These are phyloP conservation scores for Neocallimastix lanati DNA, from an alignment of 192 early-diverging fungal species.

Conservation along the genomic window DNA sequence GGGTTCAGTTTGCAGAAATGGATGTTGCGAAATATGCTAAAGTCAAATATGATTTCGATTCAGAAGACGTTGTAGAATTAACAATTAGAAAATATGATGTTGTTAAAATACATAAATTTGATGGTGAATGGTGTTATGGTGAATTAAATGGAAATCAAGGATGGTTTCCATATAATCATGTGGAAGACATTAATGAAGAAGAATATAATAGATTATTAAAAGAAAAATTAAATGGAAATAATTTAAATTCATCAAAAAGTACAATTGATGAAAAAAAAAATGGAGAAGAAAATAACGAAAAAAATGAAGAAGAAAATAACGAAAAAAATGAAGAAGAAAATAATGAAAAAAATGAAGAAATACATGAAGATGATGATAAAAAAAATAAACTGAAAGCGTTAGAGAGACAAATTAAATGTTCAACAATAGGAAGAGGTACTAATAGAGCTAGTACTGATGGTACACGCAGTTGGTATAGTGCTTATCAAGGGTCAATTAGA, in stretches of 20 bases:
- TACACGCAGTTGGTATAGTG: neutral
- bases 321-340: neutral
- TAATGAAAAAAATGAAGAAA: neutral
- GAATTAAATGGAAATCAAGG: neutral
- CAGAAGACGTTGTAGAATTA: neutral
- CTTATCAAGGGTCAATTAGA: neutral
- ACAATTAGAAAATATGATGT: neutral
- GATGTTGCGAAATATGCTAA: neutral
- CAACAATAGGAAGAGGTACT: neutral
- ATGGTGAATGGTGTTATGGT: neutral
- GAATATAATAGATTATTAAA: neutral
- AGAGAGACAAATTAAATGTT: neutral
- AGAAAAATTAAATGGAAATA: neutral
- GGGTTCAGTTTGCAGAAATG: neutral
- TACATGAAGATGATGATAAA: neutral
- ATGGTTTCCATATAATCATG: neutral
- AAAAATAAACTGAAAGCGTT: neutral
- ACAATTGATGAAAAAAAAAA: neutral
- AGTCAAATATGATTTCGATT: neutral
- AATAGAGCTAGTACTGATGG: neutral
- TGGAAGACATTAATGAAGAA: neutral
- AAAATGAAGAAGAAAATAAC: neutral
- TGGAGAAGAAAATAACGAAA: neutral
- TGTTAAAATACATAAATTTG: neutral
- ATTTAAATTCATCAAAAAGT: neutral